These are phyloP conservation scores for Sabuloglossum arenarium DNA, from an alignment of 495 filamentous ascomycete species.

Conservation along the genomic window DNA sequence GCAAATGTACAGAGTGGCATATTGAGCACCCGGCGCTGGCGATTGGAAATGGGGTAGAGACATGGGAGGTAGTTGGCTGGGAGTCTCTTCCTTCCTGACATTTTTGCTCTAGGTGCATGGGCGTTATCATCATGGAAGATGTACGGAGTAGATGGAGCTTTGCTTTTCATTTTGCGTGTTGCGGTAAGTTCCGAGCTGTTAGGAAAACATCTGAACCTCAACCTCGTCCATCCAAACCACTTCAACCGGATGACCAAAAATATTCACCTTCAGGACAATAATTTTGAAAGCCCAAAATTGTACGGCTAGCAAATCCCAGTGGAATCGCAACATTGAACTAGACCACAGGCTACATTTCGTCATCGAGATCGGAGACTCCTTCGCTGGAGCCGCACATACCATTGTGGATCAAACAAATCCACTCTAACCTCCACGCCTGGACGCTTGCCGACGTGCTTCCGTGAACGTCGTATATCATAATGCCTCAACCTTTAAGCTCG, in stretches of 20 bases:
- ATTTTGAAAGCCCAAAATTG: neutral
- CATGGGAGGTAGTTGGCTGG: neutral
- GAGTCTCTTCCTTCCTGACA: neutral
- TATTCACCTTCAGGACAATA: neutral
- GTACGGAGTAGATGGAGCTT: too few relatives aligned
- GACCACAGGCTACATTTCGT: neutral
- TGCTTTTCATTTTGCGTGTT: neutral
- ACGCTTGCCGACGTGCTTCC: neutral
- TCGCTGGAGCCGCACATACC: neutral
- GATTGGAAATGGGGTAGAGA: neutral
- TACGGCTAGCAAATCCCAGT: neutral
- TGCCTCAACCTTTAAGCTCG: constrained; percentile 48
- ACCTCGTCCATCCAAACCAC: neutral
- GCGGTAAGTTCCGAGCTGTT: neutral
- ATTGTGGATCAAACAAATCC: neutral
- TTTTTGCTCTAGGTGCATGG: neutral
- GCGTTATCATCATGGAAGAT: neutral
- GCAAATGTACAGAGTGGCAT: constrained; percentile 33
- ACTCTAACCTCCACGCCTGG: neutral
- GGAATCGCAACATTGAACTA: neutral
- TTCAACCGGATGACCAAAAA: neutral
- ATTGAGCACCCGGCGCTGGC: constrained; percentile 31
- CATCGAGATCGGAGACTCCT: neutral
- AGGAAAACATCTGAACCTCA: neutral
- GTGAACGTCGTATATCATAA: neutral